Conservation (phyloP, 2,329 filamentous ascomycete genomes). For the Monosporascus sp. region DNA sequence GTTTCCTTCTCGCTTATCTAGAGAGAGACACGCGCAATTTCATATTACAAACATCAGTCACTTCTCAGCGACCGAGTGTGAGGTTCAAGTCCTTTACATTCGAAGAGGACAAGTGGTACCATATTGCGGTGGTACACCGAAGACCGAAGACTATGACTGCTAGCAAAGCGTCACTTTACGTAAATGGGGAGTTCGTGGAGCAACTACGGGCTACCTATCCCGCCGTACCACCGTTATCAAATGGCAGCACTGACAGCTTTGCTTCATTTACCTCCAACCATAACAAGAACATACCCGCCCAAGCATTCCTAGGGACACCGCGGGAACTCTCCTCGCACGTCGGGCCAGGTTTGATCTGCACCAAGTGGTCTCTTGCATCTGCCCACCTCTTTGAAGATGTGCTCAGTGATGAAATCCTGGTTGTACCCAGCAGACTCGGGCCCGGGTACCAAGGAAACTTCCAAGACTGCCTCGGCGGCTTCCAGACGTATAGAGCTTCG, state of each 20-base stretch:
- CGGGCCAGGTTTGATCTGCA: constrained; percentile 67
- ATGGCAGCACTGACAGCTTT: constrained; percentile 61
- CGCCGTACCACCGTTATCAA: constrained; percentile 61
- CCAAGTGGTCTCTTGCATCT: constrained; percentile 84
- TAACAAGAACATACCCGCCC: constrained; percentile 63
- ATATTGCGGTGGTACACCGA: constrained; percentile 83
- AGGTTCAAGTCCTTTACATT: constrained; percentile 85
- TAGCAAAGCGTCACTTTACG: constrained; percentile 80
- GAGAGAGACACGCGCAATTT: constrained; percentile 92
- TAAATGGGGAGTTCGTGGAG: constrained; percentile 91
- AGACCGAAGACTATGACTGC: constrained; percentile 68
- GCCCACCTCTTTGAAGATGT: constrained; percentile 85
- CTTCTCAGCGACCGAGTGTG: constrained; percentile 79
- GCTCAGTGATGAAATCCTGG: constrained; percentile 84
- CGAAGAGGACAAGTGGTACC: constrained; percentile 78
- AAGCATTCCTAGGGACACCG: constrained; percentile 91
- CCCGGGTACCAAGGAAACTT: constrained; percentile 93
- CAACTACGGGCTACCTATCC: constrained; percentile 89
- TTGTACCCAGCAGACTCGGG: constrained; percentile 85
- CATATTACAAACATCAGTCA: constrained; percentile 92
- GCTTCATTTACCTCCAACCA: constrained; percentile 59
- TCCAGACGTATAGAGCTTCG: constrained; percentile 93
- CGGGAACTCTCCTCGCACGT: constrained; percentile 75
- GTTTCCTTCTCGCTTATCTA: constrained; percentile 88
- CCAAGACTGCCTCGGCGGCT: constrained; percentile 90